These are phyloP conservation scores for Warburgia ugandensis DNA, from an alignment of 164 flowering plant genomes.

Conservation along the genomic window DNA sequence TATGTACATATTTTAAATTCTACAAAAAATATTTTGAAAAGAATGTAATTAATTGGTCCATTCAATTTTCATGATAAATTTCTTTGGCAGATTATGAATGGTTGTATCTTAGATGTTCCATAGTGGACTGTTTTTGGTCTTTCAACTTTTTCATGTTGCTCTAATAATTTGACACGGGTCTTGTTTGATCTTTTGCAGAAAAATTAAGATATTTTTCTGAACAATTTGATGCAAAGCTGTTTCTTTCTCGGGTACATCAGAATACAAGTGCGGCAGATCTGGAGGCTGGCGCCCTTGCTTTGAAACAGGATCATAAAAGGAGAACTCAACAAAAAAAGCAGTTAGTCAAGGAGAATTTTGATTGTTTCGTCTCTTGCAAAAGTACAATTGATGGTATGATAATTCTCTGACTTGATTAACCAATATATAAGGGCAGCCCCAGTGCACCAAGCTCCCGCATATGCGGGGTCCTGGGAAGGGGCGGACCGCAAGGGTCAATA, in stretches of 20 bases:
- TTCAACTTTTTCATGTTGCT: neutral
- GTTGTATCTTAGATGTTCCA: no score
- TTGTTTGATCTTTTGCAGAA: constrained; percentile 43
- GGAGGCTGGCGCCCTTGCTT: constrained; percentile 85
- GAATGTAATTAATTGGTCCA: no score
- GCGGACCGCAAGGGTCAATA: no score
- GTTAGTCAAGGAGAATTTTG: constrained; percentile 96
- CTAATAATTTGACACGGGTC: neutral
- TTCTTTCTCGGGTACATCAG: constrained; percentile 84
- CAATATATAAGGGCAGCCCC: neutral
- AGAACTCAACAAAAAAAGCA: constrained; percentile 88
- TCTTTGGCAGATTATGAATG: no score
- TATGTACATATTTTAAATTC: no score
- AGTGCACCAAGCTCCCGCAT: no score
- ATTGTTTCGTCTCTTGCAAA: constrained; percentile 99
- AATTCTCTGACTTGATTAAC: neutral
- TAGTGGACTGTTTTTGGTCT: no score
- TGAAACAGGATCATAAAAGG: constrained; percentile 86
- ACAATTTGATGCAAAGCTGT: constrained; percentile 79
- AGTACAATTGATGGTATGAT: constrained; percentile 94
- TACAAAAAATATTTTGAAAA: no score
- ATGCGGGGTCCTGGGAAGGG: no score
- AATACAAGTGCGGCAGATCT: constrained; percentile 80
- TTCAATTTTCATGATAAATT: no score
- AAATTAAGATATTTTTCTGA: constrained; percentile 87